phyloP scores from a whole-genome alignment of 768 basidiomycete species.

The Clathrus columnatus region DNA sequence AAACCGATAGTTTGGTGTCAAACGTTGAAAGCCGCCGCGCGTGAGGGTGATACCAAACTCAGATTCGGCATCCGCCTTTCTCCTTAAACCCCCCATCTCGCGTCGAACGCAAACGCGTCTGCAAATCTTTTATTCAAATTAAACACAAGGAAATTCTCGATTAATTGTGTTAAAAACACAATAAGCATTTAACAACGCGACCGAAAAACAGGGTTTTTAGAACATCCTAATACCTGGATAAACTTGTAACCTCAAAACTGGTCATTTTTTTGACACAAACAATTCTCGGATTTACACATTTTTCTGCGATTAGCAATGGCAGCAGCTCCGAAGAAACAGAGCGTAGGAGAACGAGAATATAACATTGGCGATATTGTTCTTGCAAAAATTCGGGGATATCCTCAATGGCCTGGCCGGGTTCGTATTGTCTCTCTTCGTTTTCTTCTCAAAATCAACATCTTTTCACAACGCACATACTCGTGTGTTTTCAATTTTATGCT shows the following conservation, averaged over 20 bases:
- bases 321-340: conserved; percentile 31
- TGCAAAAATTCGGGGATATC: conserved; percentile 88
- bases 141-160: neutral
- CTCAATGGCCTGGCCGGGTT: conserved; percentile 93
- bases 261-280: no score
- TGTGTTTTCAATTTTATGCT: neutral
- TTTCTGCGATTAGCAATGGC: neutral
- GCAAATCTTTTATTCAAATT: neutral
- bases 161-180: no score
- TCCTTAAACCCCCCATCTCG: conserved; percentile 12
- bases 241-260: no score
- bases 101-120: conserved; percentile 9
- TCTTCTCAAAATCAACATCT: conserved; percentile 13
- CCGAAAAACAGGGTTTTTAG: no score
- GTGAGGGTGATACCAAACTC: conserved; percentile 5
- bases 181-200: no score
- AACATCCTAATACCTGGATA: no score
- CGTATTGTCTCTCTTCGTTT: conserved; percentile 29
- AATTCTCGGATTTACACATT: no score
- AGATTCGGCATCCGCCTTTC: conserved; percentile 13
- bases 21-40: neutral
- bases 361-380: conserved; percentile 78
- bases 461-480: neutral
- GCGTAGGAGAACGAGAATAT: conserved; percentile 39
- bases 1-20: no score